Conservation (phyloP, 108 stramenopile species). For the Nitzschia inconspicua region DNA sequence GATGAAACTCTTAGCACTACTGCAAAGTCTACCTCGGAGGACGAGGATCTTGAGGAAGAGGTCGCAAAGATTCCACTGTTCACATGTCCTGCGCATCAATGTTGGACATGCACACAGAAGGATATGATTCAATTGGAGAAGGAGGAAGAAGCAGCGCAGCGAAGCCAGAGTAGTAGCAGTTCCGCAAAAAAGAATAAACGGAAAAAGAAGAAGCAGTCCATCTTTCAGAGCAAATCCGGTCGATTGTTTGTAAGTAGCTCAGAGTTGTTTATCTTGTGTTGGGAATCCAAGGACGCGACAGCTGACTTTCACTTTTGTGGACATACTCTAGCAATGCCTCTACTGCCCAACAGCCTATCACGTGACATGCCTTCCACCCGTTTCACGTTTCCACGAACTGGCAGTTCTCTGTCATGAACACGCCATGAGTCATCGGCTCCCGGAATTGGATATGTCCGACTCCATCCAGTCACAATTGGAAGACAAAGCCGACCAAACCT, state of each 20-base stretch:
- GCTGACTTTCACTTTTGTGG: background rate
- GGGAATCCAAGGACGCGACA: too few species aligned
- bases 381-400: slow-evolving; percentile 73
- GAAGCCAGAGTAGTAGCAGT: background rate
- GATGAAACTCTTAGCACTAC: background rate
- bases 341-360: slow-evolving; percentile 87
- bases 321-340: slow-evolving; percentile 51
- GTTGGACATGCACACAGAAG: slow-evolving; percentile 84
- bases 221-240: slow-evolving; percentile 29
- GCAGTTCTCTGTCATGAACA: slow-evolving; percentile 87
- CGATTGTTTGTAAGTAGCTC: slow-evolving; percentile 43
- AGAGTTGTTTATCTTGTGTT: slow-evolving; percentile 3
- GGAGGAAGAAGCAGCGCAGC: slow-evolving; percentile 15
- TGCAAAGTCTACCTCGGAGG: slow-evolving; percentile 14
- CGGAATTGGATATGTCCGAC: slow-evolving; percentile 55
- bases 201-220: slow-evolving; percentile 27
- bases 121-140: slow-evolving; percentile 29
- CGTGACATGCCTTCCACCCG: slow-evolving; percentile 84
- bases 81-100: slow-evolving; percentile 85
- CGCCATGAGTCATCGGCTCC: slow-evolving; percentile 55
- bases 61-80: slow-evolving; percentile 44
- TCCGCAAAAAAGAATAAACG: slow-evolving; percentile 15
- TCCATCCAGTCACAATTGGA: slow-evolving; percentile 55
- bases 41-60: slow-evolving; percentile 17
- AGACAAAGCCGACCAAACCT: slow-evolving; percentile 29